Evolutionary conservation across 306 rosid genomes (phyloP).

Genomic region (Gleditsia sinensis): DNA sequence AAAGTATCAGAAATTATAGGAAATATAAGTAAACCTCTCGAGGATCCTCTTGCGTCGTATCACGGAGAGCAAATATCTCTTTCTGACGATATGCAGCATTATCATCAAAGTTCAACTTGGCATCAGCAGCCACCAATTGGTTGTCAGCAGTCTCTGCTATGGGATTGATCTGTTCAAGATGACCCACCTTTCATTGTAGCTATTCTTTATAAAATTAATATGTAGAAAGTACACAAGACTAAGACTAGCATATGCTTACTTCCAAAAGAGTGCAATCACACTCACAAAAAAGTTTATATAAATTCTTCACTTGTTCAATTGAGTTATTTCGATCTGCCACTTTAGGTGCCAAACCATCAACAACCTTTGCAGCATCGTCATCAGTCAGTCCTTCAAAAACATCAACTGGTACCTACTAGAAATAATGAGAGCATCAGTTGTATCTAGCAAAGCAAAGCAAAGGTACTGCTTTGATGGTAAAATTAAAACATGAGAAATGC

Average conservation of each 20-base stretch:
- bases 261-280: constrained; percentile 94
- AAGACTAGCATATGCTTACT: constrained; percentile 58
- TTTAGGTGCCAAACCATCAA: constrained; percentile 93
- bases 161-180: constrained; percentile 81
- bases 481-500: constrained; percentile 29
- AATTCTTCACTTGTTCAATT: constrained; percentile 97
- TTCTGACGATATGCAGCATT: constrained; percentile 95
- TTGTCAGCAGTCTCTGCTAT: constrained; percentile 95
- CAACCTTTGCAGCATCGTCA: constrained; percentile 94
- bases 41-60: constrained; percentile 97
- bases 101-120: constrained; percentile 96
- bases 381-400: constrained; percentile 92
- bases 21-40: constrained; percentile 69
- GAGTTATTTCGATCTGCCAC: constrained; percentile 72
- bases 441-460: constrained; percentile 33
- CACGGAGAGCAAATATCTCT: constrained; percentile 87
- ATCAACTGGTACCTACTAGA: constrained; percentile 84
- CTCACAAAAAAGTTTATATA: constrained; percentile 79
- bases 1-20: neutral
- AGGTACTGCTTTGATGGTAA: neutral
- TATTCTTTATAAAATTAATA: constrained; percentile 7
- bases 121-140: constrained; percentile 98
- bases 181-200: constrained; percentile 18
- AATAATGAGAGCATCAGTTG: constrained; percentile 35
- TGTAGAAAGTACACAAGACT: constrained; percentile 19